Percentiles rank a stretch among this genome's conserved stretches.
Conservation (phyloP, 768 basidiomycete genomes). For the Trametes gibbosa region DNA sequence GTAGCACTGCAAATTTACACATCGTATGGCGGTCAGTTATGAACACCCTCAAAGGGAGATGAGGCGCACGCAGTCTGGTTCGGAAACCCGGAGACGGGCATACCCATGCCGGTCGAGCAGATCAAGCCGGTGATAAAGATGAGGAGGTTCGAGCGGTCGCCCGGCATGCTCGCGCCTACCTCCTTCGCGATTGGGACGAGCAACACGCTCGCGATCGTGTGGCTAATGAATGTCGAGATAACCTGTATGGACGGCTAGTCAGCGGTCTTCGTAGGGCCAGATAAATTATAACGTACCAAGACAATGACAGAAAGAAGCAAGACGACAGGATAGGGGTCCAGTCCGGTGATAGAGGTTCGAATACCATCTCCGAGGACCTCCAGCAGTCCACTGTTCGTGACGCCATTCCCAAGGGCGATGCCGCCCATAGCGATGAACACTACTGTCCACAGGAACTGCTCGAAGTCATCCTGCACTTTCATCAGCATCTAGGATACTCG, state of each 20-base stretch:
- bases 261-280: background rate
- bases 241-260: slow-evolving; percentile 40
- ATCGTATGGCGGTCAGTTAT: slow-evolving; percentile 8
- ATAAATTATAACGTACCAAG: slow-evolving; percentile 23
- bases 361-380: slow-evolving; percentile 70
- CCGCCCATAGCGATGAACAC: slow-evolving; percentile 98
- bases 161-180: slow-evolving; percentile 72
- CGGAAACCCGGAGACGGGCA: slow-evolving; percentile 99
- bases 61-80: slow-evolving; percentile 89
- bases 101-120: slow-evolving; percentile 96
- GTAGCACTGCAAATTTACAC: slow-evolving; percentile 55
- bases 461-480: slow-evolving; percentile 77
- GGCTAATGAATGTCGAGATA: slow-evolving; percentile 94
- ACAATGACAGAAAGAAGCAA: slow-evolving; percentile 45
- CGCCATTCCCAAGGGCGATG: slow-evolving; percentile 93
- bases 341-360: slow-evolving; percentile 55
- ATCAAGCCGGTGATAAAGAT: slow-evolving; percentile 92
- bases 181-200: slow-evolving; percentile 95
- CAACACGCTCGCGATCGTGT: slow-evolving; percentile 94
- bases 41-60: background rate
- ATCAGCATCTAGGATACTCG: background rate
- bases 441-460: slow-evolving; percentile 91
- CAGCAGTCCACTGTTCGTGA: slow-evolving; percentile 84
- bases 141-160: slow-evolving; percentile 70
- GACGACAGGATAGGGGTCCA: slow-evolving; percentile 67